phyloP scores from a whole-genome alignment of 2,329 filamentous ascomycete species.

The Colletotrichum sp. region DNA sequence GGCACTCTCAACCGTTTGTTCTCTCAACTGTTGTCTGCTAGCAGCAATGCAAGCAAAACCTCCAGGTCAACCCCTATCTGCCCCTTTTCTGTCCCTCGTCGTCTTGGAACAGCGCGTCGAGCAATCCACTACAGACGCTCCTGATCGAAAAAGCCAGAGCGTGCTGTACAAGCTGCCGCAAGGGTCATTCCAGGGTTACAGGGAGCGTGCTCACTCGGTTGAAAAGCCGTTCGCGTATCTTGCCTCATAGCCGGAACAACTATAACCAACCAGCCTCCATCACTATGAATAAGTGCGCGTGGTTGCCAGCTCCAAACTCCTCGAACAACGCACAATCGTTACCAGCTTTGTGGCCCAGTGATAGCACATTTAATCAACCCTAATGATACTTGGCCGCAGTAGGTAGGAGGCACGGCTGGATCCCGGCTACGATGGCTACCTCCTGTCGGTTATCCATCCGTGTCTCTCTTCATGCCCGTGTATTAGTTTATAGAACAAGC shows the following conservation, averaged over 20 bases:
- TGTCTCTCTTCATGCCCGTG: neutral
- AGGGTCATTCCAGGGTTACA: neutral
- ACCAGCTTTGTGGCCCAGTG: neutral
- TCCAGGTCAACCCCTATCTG: rapidly evolving
- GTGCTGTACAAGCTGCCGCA: neutral
- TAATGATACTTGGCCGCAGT: neutral
- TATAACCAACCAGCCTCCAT: neutral
- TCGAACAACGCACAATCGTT: neutral
- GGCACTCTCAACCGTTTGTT: neutral
- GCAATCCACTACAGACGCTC: neutral
- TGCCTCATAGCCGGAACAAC: no score
- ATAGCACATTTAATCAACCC: neutral
- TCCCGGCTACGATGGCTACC: neutral
- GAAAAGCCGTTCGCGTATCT: neutral
- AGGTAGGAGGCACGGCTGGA: neutral
- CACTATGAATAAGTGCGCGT: neutral
- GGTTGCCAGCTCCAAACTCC: neutral
- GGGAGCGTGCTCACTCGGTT: neutral
- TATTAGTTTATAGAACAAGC: neutral
- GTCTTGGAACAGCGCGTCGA: neutral
- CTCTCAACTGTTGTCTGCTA: neutral
- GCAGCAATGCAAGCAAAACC: neutral
- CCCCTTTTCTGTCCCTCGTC: neutral
- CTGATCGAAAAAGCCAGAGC: neutral
- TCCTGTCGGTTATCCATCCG: rapidly evolving